Evolutionary conservation across 495 filamentous ascomycete genomes (phyloP).

Genomic region (Trichoderma gamsii): DNA sequence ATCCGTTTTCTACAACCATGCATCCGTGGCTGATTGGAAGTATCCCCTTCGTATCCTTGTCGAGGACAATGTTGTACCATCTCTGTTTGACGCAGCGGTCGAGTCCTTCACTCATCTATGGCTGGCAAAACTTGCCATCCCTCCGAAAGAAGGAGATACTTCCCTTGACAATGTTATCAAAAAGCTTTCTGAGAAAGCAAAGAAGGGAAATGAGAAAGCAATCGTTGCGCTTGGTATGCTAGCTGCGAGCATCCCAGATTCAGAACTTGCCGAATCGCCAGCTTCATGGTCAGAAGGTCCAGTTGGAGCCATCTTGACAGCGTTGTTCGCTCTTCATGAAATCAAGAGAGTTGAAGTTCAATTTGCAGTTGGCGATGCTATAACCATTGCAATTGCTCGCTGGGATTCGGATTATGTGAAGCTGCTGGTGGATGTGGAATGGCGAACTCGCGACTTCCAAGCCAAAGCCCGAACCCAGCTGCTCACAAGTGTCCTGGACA

Average conservation of each 20-base stretch:
- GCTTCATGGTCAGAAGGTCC: slow-evolving; percentile 20
- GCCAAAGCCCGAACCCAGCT: slow-evolving; percentile 38
- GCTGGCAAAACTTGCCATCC: slow-evolving; percentile 50
- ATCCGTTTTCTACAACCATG: slow-evolving; percentile 24
- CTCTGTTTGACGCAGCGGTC: slow-evolving; percentile 45
- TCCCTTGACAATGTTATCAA: slow-evolving; percentile 41
- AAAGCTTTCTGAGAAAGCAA: slow-evolving; percentile 58
- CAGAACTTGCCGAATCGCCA: slow-evolving; percentile 12
- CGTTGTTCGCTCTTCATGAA: slow-evolving; percentile 70
- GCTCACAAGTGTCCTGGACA: slow-evolving; percentile 54
- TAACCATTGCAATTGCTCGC: slow-evolving; percentile 66
- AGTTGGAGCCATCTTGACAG: slow-evolving; percentile 47
- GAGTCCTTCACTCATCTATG: slow-evolving; percentile 68
- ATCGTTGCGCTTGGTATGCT: slow-evolving; percentile 69
- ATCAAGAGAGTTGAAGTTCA: slow-evolving; percentile 78
- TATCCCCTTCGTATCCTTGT: slow-evolving; percentile 2
- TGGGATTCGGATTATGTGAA: slow-evolving; percentile 61
- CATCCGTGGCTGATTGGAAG: background rate
- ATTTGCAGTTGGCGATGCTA: slow-evolving; percentile 81
- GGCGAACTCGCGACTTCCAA: slow-evolving; percentile 26
- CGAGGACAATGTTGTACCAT: background rate
- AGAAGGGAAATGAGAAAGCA: slow-evolving; percentile 72
- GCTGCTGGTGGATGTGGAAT: slow-evolving; percentile 43
- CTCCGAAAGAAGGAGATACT: slow-evolving; percentile 21
- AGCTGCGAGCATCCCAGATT: slow-evolving; percentile 43